Percentiles rank a stretch among this genome's conserved stretches.
These are phyloP conservation scores for Phytophthora sp. DNA, from an alignment of 352 stramenopile species.

Conservation along the genomic window DNA sequence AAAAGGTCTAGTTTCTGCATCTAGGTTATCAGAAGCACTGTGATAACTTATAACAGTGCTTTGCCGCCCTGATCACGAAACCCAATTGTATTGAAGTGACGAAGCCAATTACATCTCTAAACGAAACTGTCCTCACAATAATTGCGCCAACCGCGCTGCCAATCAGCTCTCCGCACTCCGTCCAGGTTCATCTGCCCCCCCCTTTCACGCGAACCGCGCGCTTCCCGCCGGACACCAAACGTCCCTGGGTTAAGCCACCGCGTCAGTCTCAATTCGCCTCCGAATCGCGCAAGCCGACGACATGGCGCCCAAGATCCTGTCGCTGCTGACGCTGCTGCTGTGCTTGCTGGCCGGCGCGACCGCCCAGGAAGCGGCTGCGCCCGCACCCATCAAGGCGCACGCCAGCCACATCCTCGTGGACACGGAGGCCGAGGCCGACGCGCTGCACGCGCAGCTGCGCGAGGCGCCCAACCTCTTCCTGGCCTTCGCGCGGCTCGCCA, in stretches of 20 bases:
- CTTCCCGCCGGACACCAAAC: too few species aligned
- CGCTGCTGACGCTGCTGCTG: conserved; percentile 29
- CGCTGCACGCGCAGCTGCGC: conserved; percentile 56
- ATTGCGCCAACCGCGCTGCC: too few species aligned
- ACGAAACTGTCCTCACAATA: too few species aligned
- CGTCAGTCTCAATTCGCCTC: background rate
- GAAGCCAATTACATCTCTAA: too few species aligned
- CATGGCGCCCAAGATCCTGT: conserved; percentile 31
- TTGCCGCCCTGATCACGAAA: too few species aligned
- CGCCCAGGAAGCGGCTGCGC: conserved; percentile 3
- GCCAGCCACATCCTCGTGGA: conserved; percentile 87
- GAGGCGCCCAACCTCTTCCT: conserved; percentile 56
- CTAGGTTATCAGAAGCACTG: too few species aligned
- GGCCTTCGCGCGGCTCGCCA: conserved; percentile 73
- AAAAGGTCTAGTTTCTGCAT: too few species aligned
- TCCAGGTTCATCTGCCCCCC: too few species aligned
- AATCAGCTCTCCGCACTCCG: too few species aligned
- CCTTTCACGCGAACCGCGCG: background rate
- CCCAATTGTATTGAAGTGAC: too few species aligned
- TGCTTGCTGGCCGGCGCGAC: conserved; percentile 13
- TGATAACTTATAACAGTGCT: too few species aligned
- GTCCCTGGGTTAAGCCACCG: background rate
- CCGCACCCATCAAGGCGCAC: conserved; percentile 46
- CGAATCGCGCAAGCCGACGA: background rate
- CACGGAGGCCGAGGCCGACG: conserved; percentile 67